Base-by-base conservation (phyloP, 1,284 basidiomycete genomes). In the Leccinum angustisporum region DNA sequence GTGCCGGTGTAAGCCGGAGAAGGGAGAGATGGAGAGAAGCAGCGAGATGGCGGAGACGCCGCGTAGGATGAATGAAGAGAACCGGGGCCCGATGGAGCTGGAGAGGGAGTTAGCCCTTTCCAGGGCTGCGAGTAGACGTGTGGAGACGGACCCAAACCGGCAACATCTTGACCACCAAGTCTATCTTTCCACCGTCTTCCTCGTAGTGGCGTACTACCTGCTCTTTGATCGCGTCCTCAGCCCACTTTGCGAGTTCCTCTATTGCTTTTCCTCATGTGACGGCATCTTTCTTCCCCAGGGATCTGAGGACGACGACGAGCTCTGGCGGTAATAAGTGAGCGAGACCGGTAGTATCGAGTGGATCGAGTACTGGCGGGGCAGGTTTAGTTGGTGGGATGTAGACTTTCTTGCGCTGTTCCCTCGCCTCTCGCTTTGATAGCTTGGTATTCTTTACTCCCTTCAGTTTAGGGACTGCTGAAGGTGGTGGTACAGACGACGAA, bases 321-420 rank as follows among this genome's bases (percentile, higher is more conserved):
- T 96, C 94, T 0, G 95, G 84, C 0, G 92, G 89, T 11, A 96
- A 77, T n/a, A 79, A 79, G 70, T 87, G 83, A 11, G 86, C 90
- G 9, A 98, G 81, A 0, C 95, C 95, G 25, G 89, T 87, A 0
- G 90, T 86, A 72, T 99, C 97, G 57, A 99, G 83, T 5, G 97
- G 97, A 80, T 98, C 95, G 14, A 88, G 91, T 58, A 90, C 86
- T 0, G 89, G 84, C 18, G 94, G 91, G 0, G 87, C 85, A 33
- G 95, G 95, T 66, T 95, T 96, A 0, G 86, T 83, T 0, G 95
- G 95, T 1, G 92, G 90, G 56, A 95, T 89, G 75, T 92, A 97
- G 48, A 84, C 81, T 76, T 94, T 95, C 70, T 86, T 84, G 61
- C 83, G 80, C 13, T 88, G 87, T 65, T 87, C 87, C 75, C 85